phyloP scores from a whole-genome alignment of 208 protist genomes.

The Trypanosoma vivax region DNA sequence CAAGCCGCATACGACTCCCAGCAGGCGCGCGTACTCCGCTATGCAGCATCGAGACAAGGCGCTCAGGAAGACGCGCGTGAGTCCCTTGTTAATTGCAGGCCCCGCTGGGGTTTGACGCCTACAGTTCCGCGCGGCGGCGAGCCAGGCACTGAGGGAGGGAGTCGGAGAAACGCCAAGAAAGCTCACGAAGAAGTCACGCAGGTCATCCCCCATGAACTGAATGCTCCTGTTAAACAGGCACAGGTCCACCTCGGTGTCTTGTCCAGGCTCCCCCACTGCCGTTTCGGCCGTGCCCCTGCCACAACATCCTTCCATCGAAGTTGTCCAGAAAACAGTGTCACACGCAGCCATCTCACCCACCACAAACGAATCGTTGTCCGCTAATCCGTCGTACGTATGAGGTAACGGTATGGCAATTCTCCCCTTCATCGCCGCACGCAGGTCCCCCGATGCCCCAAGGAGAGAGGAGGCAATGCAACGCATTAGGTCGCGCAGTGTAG shows the following conservation, averaged over 20 bases:
- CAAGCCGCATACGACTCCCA: no score
- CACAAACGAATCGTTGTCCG: conserved; percentile 4
- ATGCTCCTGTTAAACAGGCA: conserved; percentile 3
- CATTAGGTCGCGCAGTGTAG: conserved; percentile 5
- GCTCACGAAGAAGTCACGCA: conserved; percentile 14
- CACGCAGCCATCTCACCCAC: conserved; percentile 29
- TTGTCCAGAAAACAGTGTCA: conserved; percentile 42
- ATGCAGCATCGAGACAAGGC: conserved; percentile 28
- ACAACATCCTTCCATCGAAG: background rate
- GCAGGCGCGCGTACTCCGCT: conserved; percentile 18
- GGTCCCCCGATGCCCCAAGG: background rate
- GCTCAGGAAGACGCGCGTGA: conserved; percentile 21
- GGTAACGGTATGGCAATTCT: conserved; percentile 11
- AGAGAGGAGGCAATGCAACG: background rate
- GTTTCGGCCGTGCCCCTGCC: background rate
- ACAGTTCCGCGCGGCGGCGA: conserved; percentile 20
- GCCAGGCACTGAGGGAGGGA: conserved; percentile 37
- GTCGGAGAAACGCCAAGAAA: conserved; percentile 22
- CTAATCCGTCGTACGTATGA: background rate
- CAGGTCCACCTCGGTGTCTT: background rate
- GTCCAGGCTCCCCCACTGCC: background rate
- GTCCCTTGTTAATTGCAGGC: conserved; percentile 1
- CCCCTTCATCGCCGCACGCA: conserved; percentile 3
- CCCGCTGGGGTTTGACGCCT: conserved; percentile 4
- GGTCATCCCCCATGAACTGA: conserved; percentile 16